These are phyloP conservation scores for Aristolochia contorta DNA, from an alignment of 164 flowering plant genomes.

Conservation along the genomic window DNA sequence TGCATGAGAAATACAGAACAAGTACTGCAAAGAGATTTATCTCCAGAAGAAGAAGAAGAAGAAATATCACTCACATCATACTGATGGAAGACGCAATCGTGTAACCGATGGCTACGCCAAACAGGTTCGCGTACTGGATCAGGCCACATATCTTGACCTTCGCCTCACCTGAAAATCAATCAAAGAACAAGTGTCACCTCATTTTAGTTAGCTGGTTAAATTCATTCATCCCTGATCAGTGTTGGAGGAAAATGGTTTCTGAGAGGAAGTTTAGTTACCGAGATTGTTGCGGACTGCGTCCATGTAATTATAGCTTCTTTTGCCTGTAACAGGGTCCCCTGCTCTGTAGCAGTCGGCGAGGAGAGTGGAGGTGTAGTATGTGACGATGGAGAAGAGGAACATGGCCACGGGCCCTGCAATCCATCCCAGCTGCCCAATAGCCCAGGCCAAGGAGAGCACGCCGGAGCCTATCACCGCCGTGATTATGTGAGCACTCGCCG, in stretches of 20 bases:
- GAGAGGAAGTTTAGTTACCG: constrained; percentile 17
- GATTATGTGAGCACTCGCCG: constrained; percentile 57
- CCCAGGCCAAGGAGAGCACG: constrained; percentile 55
- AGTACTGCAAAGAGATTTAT: no score
- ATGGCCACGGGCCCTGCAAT: constrained; percentile 52
- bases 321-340: constrained; percentile 40
- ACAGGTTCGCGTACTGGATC: constrained; percentile 33
- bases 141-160: constrained; percentile 35
- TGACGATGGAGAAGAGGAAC: constrained; percentile 45
- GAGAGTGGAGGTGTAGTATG: constrained; percentile 41
- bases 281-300: constrained; percentile 47
- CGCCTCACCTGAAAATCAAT: constrained; percentile 26
- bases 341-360: constrained; percentile 48
- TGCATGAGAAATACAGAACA: neutral
- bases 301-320: constrained; percentile 55
- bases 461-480: constrained; percentile 66
- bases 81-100: constrained; percentile 49
- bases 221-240: neutral
- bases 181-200: neutral
- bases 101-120: constrained; percentile 45
- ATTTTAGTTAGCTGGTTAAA: neutral
- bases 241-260: neutral
- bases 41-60: neutral
- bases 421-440: constrained; percentile 65
- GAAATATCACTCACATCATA: constrained; percentile 30